Conservation (phyloP, 176 grass and related monocot species). For the Hordeum marinum region DNA sequence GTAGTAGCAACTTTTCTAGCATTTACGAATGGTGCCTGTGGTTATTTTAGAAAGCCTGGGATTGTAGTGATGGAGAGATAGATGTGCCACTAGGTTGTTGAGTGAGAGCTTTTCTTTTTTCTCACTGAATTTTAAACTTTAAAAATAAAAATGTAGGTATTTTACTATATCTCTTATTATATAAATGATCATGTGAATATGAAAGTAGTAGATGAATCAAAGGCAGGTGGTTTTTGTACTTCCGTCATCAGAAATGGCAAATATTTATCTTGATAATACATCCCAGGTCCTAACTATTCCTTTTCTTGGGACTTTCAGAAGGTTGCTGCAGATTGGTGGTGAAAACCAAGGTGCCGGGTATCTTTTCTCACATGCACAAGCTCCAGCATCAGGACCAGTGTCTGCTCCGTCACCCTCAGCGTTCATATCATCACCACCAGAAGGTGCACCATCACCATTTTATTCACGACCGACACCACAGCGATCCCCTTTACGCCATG, state of each 20-base stretch:
- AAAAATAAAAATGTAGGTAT: not conserved
- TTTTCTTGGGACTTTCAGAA: constrained; percentile 36
- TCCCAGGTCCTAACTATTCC: not conserved
- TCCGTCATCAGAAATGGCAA: not conserved
- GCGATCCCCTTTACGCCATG: constrained; percentile 16
- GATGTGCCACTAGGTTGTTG: not conserved
- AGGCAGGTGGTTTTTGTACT: not conserved
- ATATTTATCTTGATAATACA: constrained; percentile 4
- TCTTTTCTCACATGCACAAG: not conserved
- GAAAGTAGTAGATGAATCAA: not conserved
- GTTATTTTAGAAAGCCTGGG: constrained; percentile 1
- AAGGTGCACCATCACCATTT: constrained; percentile 12
- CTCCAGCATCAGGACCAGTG: constrained; percentile 24
- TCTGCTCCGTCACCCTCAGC: constrained; percentile 36
- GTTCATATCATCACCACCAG: constrained; percentile 5
- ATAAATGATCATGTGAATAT: not conserved
- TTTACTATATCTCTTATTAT: not conserved
- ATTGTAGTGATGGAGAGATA: not conserved
- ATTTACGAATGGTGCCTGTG: not conserved
- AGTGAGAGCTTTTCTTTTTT: not conserved
- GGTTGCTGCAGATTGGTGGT: constrained; percentile 32
- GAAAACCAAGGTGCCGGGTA: constrained; percentile 21
- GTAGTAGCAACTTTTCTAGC: not conserved
- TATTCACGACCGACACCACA: constrained; percentile 16
- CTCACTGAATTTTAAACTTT: not conserved